Percentiles rank a stretch among this genome's conserved stretches.
Conservation (phyloP, 225 moss, liverwort and hornwort species). For the Bryum argenteum region DNA sequence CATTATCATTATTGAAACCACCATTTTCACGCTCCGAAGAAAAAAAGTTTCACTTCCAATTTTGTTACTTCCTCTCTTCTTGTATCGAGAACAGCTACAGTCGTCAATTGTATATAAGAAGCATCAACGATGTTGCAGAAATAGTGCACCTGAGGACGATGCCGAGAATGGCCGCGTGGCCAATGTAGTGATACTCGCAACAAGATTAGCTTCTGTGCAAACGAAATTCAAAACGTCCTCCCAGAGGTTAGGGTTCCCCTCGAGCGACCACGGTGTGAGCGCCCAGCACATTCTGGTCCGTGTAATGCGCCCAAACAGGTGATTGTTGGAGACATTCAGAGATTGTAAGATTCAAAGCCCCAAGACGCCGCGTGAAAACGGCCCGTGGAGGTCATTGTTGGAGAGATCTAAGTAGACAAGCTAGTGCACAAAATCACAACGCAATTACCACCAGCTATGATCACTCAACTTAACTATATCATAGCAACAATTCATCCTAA, state of each 20-base stretch:
- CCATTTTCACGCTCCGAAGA: too few species aligned
- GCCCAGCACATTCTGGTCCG: constrained; percentile 36
- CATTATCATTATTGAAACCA: too few species aligned
- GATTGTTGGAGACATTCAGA: constrained; percentile 51
- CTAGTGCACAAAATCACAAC: too few species aligned
- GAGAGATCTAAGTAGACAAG: constrained; percentile 61
- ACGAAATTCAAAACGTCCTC: constrained; percentile 31
- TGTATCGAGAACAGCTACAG: too few species aligned
- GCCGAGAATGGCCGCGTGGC: constrained; percentile 64
- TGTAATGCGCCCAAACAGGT: constrained; percentile 38
- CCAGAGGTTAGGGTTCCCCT: constrained; percentile 31
- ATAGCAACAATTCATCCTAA: too few species aligned
- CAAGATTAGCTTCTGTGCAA: constrained; percentile 22
- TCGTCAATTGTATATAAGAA: too few species aligned
- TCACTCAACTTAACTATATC: too few species aligned
- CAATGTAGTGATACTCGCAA: not conserved
- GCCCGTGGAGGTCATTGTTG: constrained; percentile 59
- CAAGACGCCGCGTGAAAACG: constrained; percentile 53
- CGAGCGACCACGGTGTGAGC: constrained; percentile 33
- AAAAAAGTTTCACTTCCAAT: too few species aligned
- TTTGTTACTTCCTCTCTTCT: too few species aligned
- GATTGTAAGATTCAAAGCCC: constrained; percentile 41
- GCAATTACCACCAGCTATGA: too few species aligned
- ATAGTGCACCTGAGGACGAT: constrained; percentile 45
- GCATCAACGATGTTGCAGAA: too few species aligned